Percentiles rank a stretch among this genome's conserved stretches.
phyloP scores from a whole-genome alignment of 495 filamentous ascomycete genomes.

The Aspergillus nanangensis region DNA sequence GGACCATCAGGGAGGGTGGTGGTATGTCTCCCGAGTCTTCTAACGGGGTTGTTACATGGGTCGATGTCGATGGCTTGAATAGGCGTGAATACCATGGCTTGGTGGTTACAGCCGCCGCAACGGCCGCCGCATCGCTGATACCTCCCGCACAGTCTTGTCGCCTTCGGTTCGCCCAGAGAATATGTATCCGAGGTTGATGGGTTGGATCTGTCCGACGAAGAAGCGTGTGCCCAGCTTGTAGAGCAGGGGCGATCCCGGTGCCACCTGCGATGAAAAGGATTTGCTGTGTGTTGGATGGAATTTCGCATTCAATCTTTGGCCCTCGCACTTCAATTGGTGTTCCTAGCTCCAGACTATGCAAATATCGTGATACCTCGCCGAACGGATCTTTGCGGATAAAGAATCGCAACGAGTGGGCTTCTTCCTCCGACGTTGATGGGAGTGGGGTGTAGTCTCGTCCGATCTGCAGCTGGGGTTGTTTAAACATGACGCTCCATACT shows the following conservation, averaged over 20 bases:
- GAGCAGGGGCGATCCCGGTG: constrained; percentile 86
- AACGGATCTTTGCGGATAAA: constrained; percentile 51
- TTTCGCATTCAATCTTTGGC: constrained; percentile 64
- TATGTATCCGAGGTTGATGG: constrained; percentile 43
- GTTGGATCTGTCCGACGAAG: constrained; percentile 27
- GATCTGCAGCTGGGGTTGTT: constrained; percentile 90
- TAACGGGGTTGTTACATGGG: neutral
- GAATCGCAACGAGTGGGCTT: constrained; percentile 47
- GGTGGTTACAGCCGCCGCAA: constrained; percentile 3
- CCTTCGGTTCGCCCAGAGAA: constrained; percentile 65
- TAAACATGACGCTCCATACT: constrained; percentile 84
- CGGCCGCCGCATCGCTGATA: constrained; percentile 23
- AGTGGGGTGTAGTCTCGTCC: constrained; percentile 85
- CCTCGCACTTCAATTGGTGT: constrained; percentile 70
- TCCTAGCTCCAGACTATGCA: constrained; percentile 58
- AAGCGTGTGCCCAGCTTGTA: constrained; percentile 69
- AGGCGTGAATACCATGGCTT: constrained; percentile 30
- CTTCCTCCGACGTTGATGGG: constrained; percentile 45
- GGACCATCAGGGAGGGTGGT: constrained; percentile 44
- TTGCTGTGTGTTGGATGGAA: constrained; percentile 47
- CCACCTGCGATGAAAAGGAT: constrained; percentile 88
- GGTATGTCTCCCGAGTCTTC: neutral
- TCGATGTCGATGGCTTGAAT: constrained; percentile 13
- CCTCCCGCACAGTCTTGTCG: constrained; percentile 55
- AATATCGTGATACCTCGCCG: constrained; percentile 63